Conservation (phyloP, 176 grass and related monocot species). For the Oryza coarctata region DNA sequence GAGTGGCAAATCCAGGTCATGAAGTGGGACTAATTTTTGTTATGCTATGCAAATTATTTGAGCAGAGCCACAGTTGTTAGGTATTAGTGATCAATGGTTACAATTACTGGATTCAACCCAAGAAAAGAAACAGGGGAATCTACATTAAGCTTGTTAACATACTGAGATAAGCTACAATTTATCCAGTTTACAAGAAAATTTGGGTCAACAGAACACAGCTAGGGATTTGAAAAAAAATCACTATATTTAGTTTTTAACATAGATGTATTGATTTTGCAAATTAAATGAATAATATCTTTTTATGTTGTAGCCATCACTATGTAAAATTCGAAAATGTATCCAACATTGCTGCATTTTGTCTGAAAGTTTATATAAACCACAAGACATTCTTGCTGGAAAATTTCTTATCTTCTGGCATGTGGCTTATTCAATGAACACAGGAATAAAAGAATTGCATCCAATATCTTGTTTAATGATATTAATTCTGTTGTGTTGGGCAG, state of each 20-base stretch:
- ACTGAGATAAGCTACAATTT: not conserved
- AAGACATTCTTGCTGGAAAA: conserved; percentile 3
- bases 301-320: not conserved
- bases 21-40: not conserved
- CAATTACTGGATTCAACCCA: not conserved
- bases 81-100: not conserved
- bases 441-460: not conserved
- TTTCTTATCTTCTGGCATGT: not conserved
- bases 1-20: not conserved
- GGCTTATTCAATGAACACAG: not conserved
- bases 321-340: not conserved
- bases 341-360: conserved; percentile 11
- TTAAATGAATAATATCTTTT: conserved; percentile 1
- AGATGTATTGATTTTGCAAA: not conserved
- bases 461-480: not conserved
- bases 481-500: conserved; percentile 37
- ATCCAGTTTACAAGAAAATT: not conserved
- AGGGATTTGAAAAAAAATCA: not conserved
- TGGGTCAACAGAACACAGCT: not conserved
- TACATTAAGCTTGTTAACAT: not conserved
- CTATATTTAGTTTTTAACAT: not conserved
- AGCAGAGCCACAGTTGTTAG: not conserved
- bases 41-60: not conserved
- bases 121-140: not conserved
- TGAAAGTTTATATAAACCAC: not conserved